Evolutionary conservation across 495 filamentous ascomycete genomes (phyloP).

Genomic region (Lasiosphaeria miniovina): DNA sequence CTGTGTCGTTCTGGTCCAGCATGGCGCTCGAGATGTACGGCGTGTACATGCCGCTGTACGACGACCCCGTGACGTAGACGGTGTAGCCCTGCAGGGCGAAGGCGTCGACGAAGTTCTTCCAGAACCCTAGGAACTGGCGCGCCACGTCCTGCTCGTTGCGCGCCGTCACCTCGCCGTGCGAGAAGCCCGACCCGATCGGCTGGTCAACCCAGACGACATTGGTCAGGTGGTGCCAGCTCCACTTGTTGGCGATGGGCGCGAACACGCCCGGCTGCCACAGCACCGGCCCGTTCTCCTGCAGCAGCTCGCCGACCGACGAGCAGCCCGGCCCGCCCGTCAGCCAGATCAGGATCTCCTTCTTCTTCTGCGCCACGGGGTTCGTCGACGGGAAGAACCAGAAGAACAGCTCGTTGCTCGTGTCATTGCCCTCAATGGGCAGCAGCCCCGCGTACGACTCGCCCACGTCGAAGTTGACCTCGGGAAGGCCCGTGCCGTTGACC

Average conservation of each 20-base stretch:
- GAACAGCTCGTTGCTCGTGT: slow-evolving; percentile 57
- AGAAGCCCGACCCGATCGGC: slow-evolving; percentile 74
- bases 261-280: slow-evolving; percentile 59
- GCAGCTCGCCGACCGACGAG: slow-evolving; percentile 62
- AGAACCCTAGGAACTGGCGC: slow-evolving; percentile 67
- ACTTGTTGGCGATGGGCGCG: slow-evolving; percentile 57
- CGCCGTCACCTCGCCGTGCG: slow-evolving; percentile 61
- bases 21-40: slow-evolving; percentile 79
- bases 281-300: slow-evolving; percentile 66
- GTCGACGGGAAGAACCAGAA: slow-evolving; percentile 77
- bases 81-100: slow-evolving; percentile 63
- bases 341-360: slow-evolving; percentile 70
- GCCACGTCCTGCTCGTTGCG: slow-evolving; percentile 65
- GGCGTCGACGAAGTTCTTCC: slow-evolving; percentile 65
- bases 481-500: slow-evolving; percentile 66
- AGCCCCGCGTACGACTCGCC: slow-evolving; percentile 78
- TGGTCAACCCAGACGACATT: slow-evolving; percentile 71
- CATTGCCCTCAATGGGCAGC: slow-evolving; percentile 61
- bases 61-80: slow-evolving; percentile 69
- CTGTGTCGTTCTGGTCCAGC: slow-evolving; percentile 64
- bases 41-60: slow-evolving; percentile 68
- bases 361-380: slow-evolving; percentile 41
- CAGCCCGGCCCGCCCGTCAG: slow-evolving; percentile 56
- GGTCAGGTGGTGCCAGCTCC: slow-evolving; percentile 65
- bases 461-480: slow-evolving; percentile 73